Evolutionary conservation across 768 basidiomycete species (phyloP), one percentile per base, ranked within the genome.

Genomic region (Clathrus columnatus): DNA sequence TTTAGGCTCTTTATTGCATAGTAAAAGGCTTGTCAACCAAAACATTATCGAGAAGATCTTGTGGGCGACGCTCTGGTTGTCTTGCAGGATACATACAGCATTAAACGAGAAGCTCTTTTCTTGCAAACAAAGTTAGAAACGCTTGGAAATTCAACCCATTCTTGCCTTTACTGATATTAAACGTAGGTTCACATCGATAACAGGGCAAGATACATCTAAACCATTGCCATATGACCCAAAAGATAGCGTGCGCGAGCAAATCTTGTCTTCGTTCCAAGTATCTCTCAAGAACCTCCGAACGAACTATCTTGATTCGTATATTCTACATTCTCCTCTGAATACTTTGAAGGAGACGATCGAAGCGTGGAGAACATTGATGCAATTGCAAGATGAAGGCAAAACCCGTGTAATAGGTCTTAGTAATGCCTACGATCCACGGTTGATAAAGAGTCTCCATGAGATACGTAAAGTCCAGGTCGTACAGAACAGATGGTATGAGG

Each of bases 401-500:
- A 79, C 84, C 10, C 73, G 70, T 57, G 65, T 71, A 63, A 86
- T 89, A 46, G 89, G 90, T 1, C 71, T 93, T 47, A 87, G 86
- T 70, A 91, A 91, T 64, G 74, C 80, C 4, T 89, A 91, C 61
- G 83, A 88, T 57, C 74, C 81, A 1, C 62, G 63, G 3, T 57
- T 80, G 11, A 75, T 93, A 14, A 67, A 71, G 26, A 74, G 75
- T 16, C 67, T 90, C 44, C 74, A 73, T 32, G 70, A 74, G 17
- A 75, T 78, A 57, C 47, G 67, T 28, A 64, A 64, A 47, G 78
- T 87, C 4, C 77, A 87, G 55, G 79, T 90, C 27, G 86, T 92
- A 16, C 90, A 91, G 66, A 88, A 90, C 66, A 72, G 90, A 48
- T 94, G 90, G 89, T 85, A 83, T 61, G 82, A 89, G 65, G 83